Evolutionary conservation across 495 filamentous ascomycete species (phyloP), one percentile per base, ranked within the genome.

Genomic region (Thermothielavioides terrestris): DNA sequence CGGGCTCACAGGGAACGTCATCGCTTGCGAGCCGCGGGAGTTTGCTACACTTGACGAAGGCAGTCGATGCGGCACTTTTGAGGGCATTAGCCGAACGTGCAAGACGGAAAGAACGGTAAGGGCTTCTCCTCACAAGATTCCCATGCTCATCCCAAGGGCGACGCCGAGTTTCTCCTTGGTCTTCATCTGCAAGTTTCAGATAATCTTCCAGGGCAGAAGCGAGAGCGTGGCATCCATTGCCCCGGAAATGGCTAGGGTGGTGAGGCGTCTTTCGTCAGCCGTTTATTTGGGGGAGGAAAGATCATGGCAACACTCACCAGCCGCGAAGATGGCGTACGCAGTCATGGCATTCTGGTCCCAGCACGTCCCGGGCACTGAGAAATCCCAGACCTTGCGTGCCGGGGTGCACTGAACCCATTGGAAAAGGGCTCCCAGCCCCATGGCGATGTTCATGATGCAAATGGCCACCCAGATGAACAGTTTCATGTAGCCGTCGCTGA

Each of bases 111-210:
- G 9, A 1, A 8, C 11, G 10, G 28, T 4, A 52, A 10, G 27
- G 27, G 27, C 27, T 28, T 10, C 6, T 28, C 6, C 68, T 56
- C 49, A 71, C 68, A 69, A 62, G 25, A 69, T 40, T 1, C 67
- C 67, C 58, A 69, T 63, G 49, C 68, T 65, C 67, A 71, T 69
- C 28, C 62, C 65, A n/a, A 66, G n/a, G 0, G 56, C 54, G 4
- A 71, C 58, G 12, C 68, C 68, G 34, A 68, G 17, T 35, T 66
- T 71, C 45, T 71, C 68, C 15, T 58, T 63, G 1, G 50, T 54
- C 20, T 57, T 58, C 56, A 72, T 68, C 30, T 66, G 60, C 6
- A 70, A 41, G 3, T 51, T 58, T 42, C 57, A 59, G 4, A 71
- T 58, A 15, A 69, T 39, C 21, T 52, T 50, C 62, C 67, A 65